These are phyloP conservation scores for Fusarium nelsonii DNA, from an alignment of 2,329 filamentous ascomycete genomes.

Conservation along the genomic window DNA sequence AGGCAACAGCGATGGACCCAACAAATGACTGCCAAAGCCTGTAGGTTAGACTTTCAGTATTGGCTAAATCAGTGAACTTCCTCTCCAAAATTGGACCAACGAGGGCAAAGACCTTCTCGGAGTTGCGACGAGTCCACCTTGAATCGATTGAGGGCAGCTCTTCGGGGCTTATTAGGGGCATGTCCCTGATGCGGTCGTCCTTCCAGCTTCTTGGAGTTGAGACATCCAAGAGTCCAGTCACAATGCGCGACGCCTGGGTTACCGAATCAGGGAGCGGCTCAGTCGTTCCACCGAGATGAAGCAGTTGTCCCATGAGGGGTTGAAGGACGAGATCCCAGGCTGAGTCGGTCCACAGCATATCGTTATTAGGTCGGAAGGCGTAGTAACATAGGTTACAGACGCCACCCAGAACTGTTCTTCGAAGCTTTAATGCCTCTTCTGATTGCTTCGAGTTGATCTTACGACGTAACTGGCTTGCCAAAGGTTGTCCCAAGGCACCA, in stretches of 20 bases:
- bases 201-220: constrained; percentile 75
- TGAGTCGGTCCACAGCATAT: constrained; percentile 74
- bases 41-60: constrained; percentile 65
- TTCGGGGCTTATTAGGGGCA: constrained; percentile 69
- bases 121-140: constrained; percentile 86
- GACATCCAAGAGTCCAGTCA: constrained; percentile 76
- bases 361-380: constrained; percentile 77
- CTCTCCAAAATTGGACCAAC: constrained; percentile 71
- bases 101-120: constrained; percentile 72
- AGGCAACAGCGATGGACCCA: constrained; percentile 73
- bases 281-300: constrained; percentile 55
- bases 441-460: constrained; percentile 68
- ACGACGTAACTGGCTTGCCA: constrained; percentile 76
- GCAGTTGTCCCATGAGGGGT: constrained; percentile 70
- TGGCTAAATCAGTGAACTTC: constrained; percentile 72
- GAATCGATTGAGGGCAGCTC: constrained; percentile 87
- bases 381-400: constrained; percentile 89
- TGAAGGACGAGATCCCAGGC: constrained; percentile 84
- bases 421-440: constrained; percentile 64
- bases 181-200: constrained; percentile 75
- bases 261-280: constrained; percentile 63
- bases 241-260: constrained; percentile 73
- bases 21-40: constrained; percentile 73
- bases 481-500: constrained; percentile 71
- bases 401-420: constrained; percentile 71